Evolutionary conservation across 179 eudicot species (phyloP).

Genomic region (Beta corolliflora): DNA sequence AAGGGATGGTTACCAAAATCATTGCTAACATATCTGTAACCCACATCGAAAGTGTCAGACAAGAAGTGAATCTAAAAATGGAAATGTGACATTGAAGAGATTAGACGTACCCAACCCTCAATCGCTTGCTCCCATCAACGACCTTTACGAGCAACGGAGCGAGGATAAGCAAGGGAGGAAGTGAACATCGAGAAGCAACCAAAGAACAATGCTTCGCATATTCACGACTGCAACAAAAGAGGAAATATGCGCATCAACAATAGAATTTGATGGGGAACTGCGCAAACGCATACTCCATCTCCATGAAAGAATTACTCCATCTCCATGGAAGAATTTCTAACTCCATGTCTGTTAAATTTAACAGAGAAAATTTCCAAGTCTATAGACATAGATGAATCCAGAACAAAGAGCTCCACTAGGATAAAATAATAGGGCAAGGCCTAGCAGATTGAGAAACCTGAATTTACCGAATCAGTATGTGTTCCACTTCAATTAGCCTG

Average conservation of each 20-base stretch:
- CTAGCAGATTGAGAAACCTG: constrained; percentile 51
- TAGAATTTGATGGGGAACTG: background rate
- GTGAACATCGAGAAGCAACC: constrained; percentile 75
- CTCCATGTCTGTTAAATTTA: too few species aligned
- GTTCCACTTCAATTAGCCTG: constrained; percentile 86
- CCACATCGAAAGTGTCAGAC: too few species aligned
- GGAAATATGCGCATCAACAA: constrained; percentile 13
- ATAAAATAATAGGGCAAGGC: constrained; percentile 6
- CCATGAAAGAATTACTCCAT: too few species aligned
- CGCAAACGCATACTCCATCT: too few species aligned
- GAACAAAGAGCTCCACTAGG: background rate
- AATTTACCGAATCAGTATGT: constrained; percentile 79
- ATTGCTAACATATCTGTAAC: too few species aligned
- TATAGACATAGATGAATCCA: background rate
- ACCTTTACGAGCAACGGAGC: constrained; percentile 61
- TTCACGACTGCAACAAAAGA: constrained; percentile 66
- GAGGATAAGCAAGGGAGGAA: constrained; percentile 82
- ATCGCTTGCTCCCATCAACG: constrained; percentile 64
- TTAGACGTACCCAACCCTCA: too few species aligned
- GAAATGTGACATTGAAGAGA: too few species aligned
- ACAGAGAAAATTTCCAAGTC: constrained; percentile 3
- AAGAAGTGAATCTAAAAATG: too few species aligned
- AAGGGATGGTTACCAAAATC: too few species aligned
- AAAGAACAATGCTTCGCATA: constrained; percentile 90
- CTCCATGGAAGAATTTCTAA: too few species aligned